Evolutionary conservation across 371 early-diverging fungal genomes (phyloP).

Genomic region (Umbelopsis sp.): DNA sequence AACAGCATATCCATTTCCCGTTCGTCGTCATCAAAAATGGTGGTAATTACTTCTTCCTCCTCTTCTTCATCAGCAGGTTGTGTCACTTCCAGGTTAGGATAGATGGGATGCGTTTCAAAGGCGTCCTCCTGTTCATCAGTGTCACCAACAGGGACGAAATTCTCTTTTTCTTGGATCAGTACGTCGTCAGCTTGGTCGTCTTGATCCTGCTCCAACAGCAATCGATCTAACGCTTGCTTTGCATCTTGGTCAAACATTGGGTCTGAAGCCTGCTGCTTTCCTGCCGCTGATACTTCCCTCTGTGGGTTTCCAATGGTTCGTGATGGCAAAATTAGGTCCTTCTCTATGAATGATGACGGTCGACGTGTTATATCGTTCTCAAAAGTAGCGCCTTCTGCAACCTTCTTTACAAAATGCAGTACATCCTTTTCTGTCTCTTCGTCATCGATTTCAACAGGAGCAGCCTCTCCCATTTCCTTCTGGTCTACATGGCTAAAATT

Average conservation of each 20-base stretch:
- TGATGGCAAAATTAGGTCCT: neutral
- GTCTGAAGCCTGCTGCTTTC: too few species aligned
- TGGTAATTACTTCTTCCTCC: neutral
- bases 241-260: too few species aligned
- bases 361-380: neutral
- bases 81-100: neutral
- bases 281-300: neutral
- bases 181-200: neutral
- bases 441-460: neutral
- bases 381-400: neutral
- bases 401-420: neutral
- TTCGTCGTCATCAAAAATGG: slow-evolving; percentile 1
- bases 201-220: neutral
- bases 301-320: neutral
- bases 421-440: neutral
- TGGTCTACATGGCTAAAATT: neutral
- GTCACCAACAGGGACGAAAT: neutral
- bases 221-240: neutral
- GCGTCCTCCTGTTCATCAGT: neutral
- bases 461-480: neutral
- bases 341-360: neutral
- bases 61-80: neutral
- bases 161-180: neutral
- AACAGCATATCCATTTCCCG: neutral
- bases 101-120: neutral